Evolutionary conservation across 805 yeast species (phyloP), one percentile per base, ranked within the genome.

Genomic region (Cyberlindnera euphorbiiphila): DNA sequence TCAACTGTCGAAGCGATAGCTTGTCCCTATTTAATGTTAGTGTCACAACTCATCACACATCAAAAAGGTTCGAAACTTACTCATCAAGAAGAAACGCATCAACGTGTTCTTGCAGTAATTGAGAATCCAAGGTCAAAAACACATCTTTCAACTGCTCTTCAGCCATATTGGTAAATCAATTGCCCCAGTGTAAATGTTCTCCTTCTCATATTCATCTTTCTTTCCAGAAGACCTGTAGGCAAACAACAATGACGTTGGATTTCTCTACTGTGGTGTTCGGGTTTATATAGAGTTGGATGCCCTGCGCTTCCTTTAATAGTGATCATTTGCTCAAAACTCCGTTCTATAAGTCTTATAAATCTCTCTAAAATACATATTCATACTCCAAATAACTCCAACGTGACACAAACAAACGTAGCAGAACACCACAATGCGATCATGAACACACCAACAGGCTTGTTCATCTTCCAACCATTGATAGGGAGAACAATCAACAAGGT

Each of bases 1-100:
- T 74, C 24, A 81, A 54, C 46, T 78, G 78, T 13, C 68, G 65
- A 23, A 81, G 52, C 1, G 76, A 61, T 43, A 76, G 60, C 29
- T 66, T 50, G 23, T 51, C 50, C 33, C 54, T 50, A 21, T 26
- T 12, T 17, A 4, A 5, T 19, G 36, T 33, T 30, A 32, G 34
- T 29, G 13, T 9, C 26, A 14, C 5, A 17, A 4, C 21, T 5
- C 21, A 6, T 9, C 17, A 12, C 9, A 11, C 9, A 16, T 5
- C 6, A n/a, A 12, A n/a, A 3, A 15, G 19, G 10, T 5, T 5
- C 8, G 5, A 12, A 16, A 42, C 54, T 27, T 24, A 50, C 55
- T 53, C 57, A 24, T 54, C 55, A 9, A 51, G 30, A 7, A 40
- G 30, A 25, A 47, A 54, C 1, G 53, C 37, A 32, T 54, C 59